Percentiles rank a stretch among this genome's conserved stretches.
Conservation (phyloP, 192 early-diverging fungal genomes). For the Linnemannia schmuckeri region DNA sequence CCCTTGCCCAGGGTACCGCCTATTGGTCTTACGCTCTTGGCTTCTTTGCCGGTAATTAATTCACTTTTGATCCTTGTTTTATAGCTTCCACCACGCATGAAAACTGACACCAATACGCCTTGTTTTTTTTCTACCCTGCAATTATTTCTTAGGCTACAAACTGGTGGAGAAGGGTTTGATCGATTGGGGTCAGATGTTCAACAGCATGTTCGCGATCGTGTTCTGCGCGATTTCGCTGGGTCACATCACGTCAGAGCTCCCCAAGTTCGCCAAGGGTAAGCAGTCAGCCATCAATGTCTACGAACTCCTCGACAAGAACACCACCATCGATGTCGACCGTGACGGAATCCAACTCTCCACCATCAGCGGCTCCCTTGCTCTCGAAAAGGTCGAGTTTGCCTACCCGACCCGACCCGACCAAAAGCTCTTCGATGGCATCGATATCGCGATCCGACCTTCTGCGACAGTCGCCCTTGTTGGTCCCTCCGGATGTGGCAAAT, state of each 20-base stretch:
- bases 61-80: neutral
- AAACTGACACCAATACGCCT: neutral
- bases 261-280: slow-evolving; percentile 73
- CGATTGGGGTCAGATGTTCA: slow-evolving; percentile 30
- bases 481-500: slow-evolving; percentile 77
- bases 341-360: slow-evolving; percentile 46
- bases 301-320: slow-evolving; percentile 61
- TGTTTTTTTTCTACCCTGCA: neutral
- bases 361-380: slow-evolving; percentile 41
- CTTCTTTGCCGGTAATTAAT: slow-evolving; percentile 60
- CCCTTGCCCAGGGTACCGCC: slow-evolving; percentile 63
- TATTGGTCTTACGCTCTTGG: slow-evolving; percentile 65
- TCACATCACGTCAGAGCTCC: slow-evolving; percentile 55
- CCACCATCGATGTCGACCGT: slow-evolving; percentile 58
- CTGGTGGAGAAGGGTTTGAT: slow-evolving; percentile 44
- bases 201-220: slow-evolving; percentile 54
- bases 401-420: slow-evolving; percentile 77
- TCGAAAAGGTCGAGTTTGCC: slow-evolving; percentile 55
- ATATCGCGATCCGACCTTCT: slow-evolving; percentile 69
- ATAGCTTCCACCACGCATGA: neutral
- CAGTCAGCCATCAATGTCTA: slow-evolving; percentile 68
- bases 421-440: slow-evolving; percentile 68
- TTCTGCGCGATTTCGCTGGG: slow-evolving; percentile 54
- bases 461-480: slow-evolving; percentile 85
- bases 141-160: slow-evolving; percentile 36